Evolutionary conservation across 78 protist genomes (phyloP), one percentile per base, ranked within the genome.

Genomic region (Dictyostelium citrinum): DNA sequence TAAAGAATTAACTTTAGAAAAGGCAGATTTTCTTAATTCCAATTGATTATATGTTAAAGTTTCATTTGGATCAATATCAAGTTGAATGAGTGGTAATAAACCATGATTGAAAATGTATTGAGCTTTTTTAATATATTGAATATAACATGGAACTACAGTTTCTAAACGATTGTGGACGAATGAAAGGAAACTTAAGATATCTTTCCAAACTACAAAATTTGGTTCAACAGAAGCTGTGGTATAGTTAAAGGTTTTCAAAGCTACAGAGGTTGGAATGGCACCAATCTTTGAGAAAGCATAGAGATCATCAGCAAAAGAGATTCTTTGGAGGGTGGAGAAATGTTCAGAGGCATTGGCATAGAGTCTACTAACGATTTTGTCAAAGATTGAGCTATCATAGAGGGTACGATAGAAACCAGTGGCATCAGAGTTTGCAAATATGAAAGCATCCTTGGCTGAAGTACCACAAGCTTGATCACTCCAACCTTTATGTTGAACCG

Each of bases 221-320:
- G 35, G 8, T 58, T 80, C 74, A 9, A 1, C 1, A 17, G 35
- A 16, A n/a, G 35, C 20, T 2, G 51, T 22, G 12, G 58, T 35
- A 20, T 55, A 80, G 24, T 58, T 22, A 17, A 55, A 55, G 0
- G 72, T 41, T 67, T 29, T 27, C 6, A 55, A 51, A 31, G 58
- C 45, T 4, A 20, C 49, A 24, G 22, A 33, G 33, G 93, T 71
- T 33, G 80, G 22, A 1, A 78, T 2, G 5, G 51, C 1, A 49
- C 93, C 85, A 49, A 41, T 33, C 46, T 78, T 46, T 7, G 72
- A 51, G 71, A 88, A 88, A 10, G 67, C 67, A 43, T 77, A 78
- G 17, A 17, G 22, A 33, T 88, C 93, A 27, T 88, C 93, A 0
- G 81, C 35, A 43, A 88, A 78, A 4, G 17, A 37, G 1, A 88